Evolutionary conservation across 148 eudicot genomes (phyloP).

Genomic region (Chenopodium berlandieri): DNA sequence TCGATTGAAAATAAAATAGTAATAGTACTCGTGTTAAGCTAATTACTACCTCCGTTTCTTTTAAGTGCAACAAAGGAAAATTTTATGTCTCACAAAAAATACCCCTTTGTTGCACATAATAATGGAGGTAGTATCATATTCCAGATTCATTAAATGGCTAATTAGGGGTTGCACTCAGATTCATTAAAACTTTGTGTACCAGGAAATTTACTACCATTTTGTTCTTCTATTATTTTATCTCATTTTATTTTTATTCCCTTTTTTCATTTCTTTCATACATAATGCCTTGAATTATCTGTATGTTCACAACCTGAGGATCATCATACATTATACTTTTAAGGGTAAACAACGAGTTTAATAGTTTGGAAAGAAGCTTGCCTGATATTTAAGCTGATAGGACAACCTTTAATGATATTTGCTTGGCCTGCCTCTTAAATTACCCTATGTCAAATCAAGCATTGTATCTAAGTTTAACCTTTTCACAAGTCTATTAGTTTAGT

Average conservation of each 20-base stretch:
- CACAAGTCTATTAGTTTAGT: not conserved
- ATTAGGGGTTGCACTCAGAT: not conserved
- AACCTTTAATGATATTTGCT: not conserved
- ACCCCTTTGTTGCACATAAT: too few species aligned
- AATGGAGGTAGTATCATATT: too few species aligned
- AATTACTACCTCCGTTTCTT: too few species aligned
- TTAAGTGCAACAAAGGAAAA: too few species aligned
- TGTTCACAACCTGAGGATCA: not conserved
- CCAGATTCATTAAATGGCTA: not conserved
- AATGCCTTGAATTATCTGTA: not conserved
- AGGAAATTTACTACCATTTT: not conserved
- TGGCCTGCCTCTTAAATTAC: not conserved
- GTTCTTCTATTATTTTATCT: not conserved
- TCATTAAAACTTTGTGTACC: not conserved
- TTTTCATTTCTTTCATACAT: not conserved
- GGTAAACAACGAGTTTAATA: not conserved
- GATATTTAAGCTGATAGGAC: not conserved
- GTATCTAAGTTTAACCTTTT: not conserved
- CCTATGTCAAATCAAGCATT: not conserved
- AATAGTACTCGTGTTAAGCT: not conserved
- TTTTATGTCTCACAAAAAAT: too few species aligned
- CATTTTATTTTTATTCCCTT: constrained; percentile 1
- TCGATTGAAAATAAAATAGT: not conserved
- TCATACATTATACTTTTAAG: not conserved
- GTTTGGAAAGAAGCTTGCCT: not conserved